Percentiles rank a stretch among this genome's conserved stretches.
Evolutionary conservation across 2,329 filamentous ascomycete genomes (phyloP).

Genomic region (Drechslerella dactyloides): DNA sequence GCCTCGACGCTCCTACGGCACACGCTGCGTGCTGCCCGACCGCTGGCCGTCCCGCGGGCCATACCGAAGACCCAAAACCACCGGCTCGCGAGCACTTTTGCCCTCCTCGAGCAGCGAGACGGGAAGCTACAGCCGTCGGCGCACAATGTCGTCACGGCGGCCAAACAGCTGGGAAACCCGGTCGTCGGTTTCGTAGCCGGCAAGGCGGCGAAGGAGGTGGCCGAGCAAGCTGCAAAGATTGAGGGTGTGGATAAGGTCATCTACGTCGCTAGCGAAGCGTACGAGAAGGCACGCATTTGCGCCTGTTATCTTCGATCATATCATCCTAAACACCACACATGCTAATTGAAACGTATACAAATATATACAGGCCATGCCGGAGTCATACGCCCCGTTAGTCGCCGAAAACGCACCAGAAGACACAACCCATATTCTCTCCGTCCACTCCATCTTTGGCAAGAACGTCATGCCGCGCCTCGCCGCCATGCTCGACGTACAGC

Average conservation of each 20-base stretch:
- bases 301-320: no score
- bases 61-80: constrained; percentile 14
- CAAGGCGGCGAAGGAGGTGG: constrained; percentile 73
- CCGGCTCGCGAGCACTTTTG: constrained; percentile 72
- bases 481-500: constrained; percentile 87
- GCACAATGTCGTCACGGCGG: constrained; percentile 82
- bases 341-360: constrained; percentile 6
- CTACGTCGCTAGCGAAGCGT: constrained; percentile 83
- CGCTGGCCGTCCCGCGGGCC: constrained; percentile 16
- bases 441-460: constrained; percentile 96
- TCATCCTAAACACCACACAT: no score
- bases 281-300: constrained; percentile 78
- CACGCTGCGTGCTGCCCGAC: constrained; percentile 27
- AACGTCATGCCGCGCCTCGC: constrained; percentile 89
- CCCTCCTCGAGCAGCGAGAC: constrained; percentile 88
- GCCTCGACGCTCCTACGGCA: constrained; percentile 29
- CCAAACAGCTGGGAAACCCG: constrained; percentile 81
- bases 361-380: constrained; percentile 73
- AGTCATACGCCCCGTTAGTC: constrained; percentile 91
- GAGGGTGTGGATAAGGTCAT: constrained; percentile 91
- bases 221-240: constrained; percentile 84
- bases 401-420: constrained; percentile 95
- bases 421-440: constrained; percentile 88
- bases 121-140: constrained; percentile 84
- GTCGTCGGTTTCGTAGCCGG: constrained; percentile 90